Conservation (phyloP, 2,329 filamentous ascomycete genomes). For the Pseudogymnoascus sp. region DNA sequence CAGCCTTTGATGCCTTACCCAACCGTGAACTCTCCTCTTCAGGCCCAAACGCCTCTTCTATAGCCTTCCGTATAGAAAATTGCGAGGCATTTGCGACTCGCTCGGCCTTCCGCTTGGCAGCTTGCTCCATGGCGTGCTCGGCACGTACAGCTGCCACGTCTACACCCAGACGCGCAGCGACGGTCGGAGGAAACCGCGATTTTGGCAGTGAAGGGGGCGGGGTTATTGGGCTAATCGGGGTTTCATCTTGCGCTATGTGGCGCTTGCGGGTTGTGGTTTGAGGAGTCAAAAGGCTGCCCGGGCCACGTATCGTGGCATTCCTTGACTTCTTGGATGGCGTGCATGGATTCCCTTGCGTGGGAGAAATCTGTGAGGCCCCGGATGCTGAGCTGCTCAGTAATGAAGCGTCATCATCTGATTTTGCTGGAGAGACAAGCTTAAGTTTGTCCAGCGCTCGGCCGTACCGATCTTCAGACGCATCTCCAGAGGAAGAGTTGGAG, state of each 20-base stretch:
- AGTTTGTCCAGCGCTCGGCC: not conserved
- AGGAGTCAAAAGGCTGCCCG: not conserved
- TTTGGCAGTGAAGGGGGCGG: not conserved
- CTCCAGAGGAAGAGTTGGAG: not conserved
- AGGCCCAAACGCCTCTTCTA: not conserved
- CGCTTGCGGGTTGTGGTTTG: not conserved
- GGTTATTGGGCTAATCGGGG: not conserved
- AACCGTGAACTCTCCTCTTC: not conserved
- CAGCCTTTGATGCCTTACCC: not conserved
- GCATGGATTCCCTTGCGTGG: not conserved
- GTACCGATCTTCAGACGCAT: not conserved
- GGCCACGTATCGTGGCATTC: not conserved
- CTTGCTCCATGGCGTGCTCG: not conserved
- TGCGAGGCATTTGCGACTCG: not conserved
- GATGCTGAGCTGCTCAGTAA: not conserved
- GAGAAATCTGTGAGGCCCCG: not conserved
- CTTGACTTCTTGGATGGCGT: not conserved
- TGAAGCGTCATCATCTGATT: not conserved
- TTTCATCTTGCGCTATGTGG: not conserved
- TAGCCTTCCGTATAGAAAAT: not conserved
- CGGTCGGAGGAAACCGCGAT: not conserved
- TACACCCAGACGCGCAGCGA: not conserved
- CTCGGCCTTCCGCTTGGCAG: not conserved
- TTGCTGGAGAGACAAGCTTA: not conserved
- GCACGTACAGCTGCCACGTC: not conserved